phyloP scores from a whole-genome alignment of 768 basidiomycete species.

The Polyporus arcularius region DNA sequence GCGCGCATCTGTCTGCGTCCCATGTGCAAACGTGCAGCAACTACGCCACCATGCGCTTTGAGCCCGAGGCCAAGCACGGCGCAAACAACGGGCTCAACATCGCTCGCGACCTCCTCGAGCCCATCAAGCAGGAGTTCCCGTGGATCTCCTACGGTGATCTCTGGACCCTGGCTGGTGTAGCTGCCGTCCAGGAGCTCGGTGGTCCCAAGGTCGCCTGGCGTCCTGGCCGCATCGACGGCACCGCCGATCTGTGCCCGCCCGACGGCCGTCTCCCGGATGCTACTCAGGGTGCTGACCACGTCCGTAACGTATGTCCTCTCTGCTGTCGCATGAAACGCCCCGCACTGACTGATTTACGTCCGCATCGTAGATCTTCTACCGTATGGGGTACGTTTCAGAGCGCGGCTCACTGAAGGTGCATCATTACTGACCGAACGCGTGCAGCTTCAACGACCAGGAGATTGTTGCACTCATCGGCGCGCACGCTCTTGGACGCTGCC shows the following conservation, averaged over 20 bases:
- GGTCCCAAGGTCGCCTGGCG: slow-evolving; percentile 95
- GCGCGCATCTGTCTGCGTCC: neutral
- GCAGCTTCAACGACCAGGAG: slow-evolving; percentile 90
- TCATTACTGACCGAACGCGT: neutral
- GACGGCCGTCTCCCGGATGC: slow-evolving; percentile 93
- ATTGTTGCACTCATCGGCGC: slow-evolving; percentile 94
- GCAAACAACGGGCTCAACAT: slow-evolving; percentile 84
- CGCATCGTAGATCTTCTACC: slow-evolving; percentile 70
- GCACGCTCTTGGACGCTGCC: slow-evolving; percentile 96
- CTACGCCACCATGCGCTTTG: slow-evolving; percentile 98
- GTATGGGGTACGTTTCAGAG: slow-evolving; percentile 64
- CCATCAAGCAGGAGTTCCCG: slow-evolving; percentile 81
- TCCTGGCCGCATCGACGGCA: slow-evolving; percentile 89
- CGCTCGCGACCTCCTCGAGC: slow-evolving; percentile 82
- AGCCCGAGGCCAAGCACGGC: slow-evolving; percentile 80
- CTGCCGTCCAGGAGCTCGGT: slow-evolving; percentile 89
- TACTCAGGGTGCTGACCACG: slow-evolving; percentile 77
- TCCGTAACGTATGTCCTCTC: slow-evolving; percentile 61
- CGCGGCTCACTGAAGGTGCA: neutral
- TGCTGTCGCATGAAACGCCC: neutral
- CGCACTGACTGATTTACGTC: neutral
- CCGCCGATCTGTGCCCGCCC: slow-evolving; percentile 71
- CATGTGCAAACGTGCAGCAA: slow-evolving; percentile 54
- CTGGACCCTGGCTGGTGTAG: slow-evolving; percentile 95
- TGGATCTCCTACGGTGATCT: slow-evolving; percentile 97